phyloP scores from a whole-genome alignment of 306 rosid genomes.

The Myrica gale region DNA sequence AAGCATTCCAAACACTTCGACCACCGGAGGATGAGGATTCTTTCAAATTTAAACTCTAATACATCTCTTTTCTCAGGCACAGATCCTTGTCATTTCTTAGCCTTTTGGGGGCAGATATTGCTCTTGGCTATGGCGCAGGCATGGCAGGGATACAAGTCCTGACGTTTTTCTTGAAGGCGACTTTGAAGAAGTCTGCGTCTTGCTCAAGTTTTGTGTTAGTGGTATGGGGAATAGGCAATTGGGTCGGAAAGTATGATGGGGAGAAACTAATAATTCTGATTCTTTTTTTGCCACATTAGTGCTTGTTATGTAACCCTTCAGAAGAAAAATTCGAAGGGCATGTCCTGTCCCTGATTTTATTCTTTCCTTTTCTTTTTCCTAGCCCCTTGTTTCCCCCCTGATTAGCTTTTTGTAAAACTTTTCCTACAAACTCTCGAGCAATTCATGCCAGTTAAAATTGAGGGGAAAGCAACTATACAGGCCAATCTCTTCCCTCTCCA shows the following conservation, averaged over 20 bases:
- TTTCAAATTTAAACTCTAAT: neutral
- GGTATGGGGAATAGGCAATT: neutral
- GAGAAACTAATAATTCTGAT: neutral
- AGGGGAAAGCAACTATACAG: too few species aligned
- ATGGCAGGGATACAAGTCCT: neutral
- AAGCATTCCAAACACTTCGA: constrained; percentile 55
- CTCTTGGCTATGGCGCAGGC: neutral
- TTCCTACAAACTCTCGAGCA: neutral
- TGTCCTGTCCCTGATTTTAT: too few species aligned
- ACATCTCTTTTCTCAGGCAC: neutral
- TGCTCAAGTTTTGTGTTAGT: constrained; percentile 6
- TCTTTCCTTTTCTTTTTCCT: too few species aligned
- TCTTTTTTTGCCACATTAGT: neutral
- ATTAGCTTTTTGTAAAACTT: neutral
- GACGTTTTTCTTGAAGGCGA: neutral
- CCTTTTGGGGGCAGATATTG: neutral
- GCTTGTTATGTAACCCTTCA: constrained; percentile 17
- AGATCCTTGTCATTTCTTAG: neutral
- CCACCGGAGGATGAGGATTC: constrained; percentile 35
- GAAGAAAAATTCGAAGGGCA: constrained; percentile 14
- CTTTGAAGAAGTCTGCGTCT: neutral
- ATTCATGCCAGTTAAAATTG: neutral
- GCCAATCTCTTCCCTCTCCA: too few species aligned
- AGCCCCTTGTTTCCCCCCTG: constrained; percentile 22
- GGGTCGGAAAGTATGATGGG: neutral